Conservation (phyloP, 1,284 basidiomycete genomes). For the Ustilago loliicola region DNA sequence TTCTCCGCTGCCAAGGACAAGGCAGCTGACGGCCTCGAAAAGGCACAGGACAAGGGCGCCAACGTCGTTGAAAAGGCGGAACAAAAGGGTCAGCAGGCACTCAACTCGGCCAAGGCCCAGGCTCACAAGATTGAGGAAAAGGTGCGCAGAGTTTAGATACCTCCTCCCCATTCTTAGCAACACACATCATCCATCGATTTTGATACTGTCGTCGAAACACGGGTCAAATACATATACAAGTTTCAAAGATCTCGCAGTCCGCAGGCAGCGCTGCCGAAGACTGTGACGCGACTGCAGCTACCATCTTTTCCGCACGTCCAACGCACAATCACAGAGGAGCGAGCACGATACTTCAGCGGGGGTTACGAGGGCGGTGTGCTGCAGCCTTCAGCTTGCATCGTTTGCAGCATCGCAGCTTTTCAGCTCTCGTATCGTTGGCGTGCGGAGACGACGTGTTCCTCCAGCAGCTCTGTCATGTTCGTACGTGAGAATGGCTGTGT, state of each 20-base stretch:
- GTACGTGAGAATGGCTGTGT: conserved; percentile 29
- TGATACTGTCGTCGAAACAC: neutral
- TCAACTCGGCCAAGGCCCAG: conserved; percentile 60
- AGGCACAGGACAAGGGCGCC: conserved; percentile 49
- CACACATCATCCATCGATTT: neutral
- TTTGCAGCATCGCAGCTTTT: neutral
- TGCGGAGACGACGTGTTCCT: neutral
- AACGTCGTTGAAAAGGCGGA: conserved; percentile 43
- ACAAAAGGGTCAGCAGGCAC: conserved; percentile 51
- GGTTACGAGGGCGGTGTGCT: neutral
- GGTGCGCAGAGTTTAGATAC: conserved; percentile 64
- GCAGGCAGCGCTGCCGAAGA: neutral
- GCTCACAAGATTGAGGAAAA: conserved; percentile 57
- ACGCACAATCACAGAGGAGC: neutral
- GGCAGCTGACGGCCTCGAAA: conserved; percentile 45
- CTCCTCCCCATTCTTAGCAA: neutral
- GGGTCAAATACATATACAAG: conserved; percentile 3
- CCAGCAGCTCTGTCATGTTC: neutral
- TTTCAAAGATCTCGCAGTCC: neutral
- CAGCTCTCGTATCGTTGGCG: neutral
- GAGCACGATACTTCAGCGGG: neutral
- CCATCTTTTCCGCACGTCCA: neutral
- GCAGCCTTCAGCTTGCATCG: neutral
- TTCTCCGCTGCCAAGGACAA: conserved; percentile 59
- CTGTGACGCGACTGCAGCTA: neutral